Percentiles rank a stretch among this genome's conserved stretches.
These are phyloP conservation scores for Debaryomyces sp. DNA, from an alignment of 1,139 yeast genomes.

Conservation along the genomic window DNA sequence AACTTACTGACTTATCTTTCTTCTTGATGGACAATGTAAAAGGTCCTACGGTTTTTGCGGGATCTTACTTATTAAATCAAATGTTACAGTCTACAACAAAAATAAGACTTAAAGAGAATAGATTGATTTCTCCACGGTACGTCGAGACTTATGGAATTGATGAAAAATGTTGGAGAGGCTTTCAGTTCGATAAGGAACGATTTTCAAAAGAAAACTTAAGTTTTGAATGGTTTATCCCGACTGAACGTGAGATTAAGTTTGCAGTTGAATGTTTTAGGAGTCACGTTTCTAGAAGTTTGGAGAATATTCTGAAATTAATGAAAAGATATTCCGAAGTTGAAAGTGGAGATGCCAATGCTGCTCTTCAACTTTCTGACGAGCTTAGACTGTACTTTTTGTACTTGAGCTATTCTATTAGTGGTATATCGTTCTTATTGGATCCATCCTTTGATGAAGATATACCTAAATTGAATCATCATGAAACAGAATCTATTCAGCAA, in stretches of 20 bases:
- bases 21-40: slow-evolving; percentile 59
- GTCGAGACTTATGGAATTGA: slow-evolving; percentile 34
- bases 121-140: slow-evolving; percentile 51
- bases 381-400: slow-evolving; percentile 58
- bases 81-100: slow-evolving; percentile 66
- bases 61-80: slow-evolving; percentile 61
- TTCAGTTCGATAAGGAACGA: slow-evolving; percentile 53
- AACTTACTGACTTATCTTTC: slow-evolving; percentile 53
- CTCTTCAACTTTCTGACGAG: slow-evolving; percentile 44
- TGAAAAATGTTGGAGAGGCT: slow-evolving; percentile 72
- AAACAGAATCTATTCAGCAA: slow-evolving; percentile 38
- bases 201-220: slow-evolving; percentile 45
- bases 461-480: slow-evolving; percentile 37
- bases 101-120: slow-evolving; percentile 56
- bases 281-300: slow-evolving; percentile 48
- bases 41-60: slow-evolving; percentile 62
- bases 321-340: slow-evolving; percentile 23
- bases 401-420: slow-evolving; percentile 66
- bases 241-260: slow-evolving; percentile 54
- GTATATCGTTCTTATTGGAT: slow-evolving; percentile 76
- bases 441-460: slow-evolving; percentile 58
- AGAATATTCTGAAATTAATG: slow-evolving; percentile 44
- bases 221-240: slow-evolving; percentile 80
- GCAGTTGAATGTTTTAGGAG: slow-evolving; percentile 63
- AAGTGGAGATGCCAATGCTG: slow-evolving; percentile 20